phyloP scores from a whole-genome alignment of 1,284 basidiomycete species.

The Ganoderma lucidum region DNA sequence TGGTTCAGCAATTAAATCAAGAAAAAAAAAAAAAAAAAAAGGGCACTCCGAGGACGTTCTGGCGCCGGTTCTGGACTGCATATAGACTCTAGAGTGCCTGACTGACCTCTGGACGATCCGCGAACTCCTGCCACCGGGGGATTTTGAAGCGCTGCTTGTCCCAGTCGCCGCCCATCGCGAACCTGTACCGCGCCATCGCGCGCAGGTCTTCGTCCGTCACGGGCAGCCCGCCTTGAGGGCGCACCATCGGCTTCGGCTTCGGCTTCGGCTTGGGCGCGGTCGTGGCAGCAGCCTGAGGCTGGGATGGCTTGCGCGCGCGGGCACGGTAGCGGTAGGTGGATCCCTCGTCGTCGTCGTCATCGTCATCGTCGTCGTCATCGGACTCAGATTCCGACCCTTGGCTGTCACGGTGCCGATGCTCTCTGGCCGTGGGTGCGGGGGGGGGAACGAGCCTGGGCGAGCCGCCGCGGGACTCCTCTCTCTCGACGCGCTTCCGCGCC shows the following conservation, averaged over 20 bases:
- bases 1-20: too few species aligned
- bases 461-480: background rate
- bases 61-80: too few species aligned
- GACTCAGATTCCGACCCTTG: background rate
- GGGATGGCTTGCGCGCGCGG: background rate
- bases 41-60: too few species aligned
- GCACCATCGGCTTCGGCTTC: background rate
- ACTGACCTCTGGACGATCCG: background rate
- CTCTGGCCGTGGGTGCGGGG: background rate
- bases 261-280: too few species aligned
- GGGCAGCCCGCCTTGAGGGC: background rate
- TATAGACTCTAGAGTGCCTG: too few species aligned
- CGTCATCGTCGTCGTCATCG: background rate
- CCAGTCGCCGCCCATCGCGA: background rate
- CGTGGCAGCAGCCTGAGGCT: background rate
- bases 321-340: too few species aligned
- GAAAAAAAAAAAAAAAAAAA: too few species aligned
- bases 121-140: background rate
- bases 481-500: slow-evolving; percentile 1
- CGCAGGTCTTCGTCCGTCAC: slow-evolving; percentile 4
- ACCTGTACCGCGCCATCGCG: slow-evolving; percentile 4
- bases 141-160: background rate
- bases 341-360: background rate
- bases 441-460: background rate
- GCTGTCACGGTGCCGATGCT: background rate